Conservation (phyloP, 1,139 yeast species). For the Candida sanyaensis region DNA sequence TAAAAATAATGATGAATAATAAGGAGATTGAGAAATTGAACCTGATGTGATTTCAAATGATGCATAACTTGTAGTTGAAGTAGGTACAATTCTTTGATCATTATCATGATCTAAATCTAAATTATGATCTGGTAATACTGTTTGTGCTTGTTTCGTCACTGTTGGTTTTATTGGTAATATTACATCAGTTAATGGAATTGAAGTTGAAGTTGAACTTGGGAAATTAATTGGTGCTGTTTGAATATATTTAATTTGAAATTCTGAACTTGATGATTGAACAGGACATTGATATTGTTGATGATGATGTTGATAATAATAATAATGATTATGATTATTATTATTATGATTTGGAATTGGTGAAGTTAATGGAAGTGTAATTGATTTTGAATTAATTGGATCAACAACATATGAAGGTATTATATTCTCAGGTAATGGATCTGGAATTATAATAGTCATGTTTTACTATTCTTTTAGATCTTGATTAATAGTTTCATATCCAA, state of each 20-base stretch:
- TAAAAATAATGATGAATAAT: slow-evolving; percentile 4
- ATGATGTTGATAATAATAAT: not conserved
- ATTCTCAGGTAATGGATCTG: not conserved
- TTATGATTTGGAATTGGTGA: slow-evolving; percentile 6
- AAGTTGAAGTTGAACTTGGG: slow-evolving; percentile 4
- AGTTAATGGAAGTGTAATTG: slow-evolving; percentile 9
- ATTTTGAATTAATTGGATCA: not conserved
- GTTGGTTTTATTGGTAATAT: not conserved
- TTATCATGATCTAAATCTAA: no score
- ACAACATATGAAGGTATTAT: not conserved
- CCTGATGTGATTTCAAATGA: slow-evolving; percentile 8
- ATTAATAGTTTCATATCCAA: not conserved
- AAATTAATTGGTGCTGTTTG: slow-evolving; percentile 8
- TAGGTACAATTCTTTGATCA: not conserved
- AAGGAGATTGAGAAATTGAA: slow-evolving; percentile 6
- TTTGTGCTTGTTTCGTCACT: not conserved
- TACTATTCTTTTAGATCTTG: no score
- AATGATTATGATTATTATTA: no score
- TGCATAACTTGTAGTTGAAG: slow-evolving; percentile 1
- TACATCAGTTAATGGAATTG: slow-evolving; percentile 1
- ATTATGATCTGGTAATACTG: no score
- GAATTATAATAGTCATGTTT: no score
- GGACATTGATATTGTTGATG: slow-evolving; percentile 7
- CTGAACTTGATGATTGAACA: not conserved
- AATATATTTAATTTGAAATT: not conserved